These are phyloP conservation scores for Mycosphaerella arachidis DNA, from an alignment of 2,329 filamentous ascomycete species.

Conservation along the genomic window DNA sequence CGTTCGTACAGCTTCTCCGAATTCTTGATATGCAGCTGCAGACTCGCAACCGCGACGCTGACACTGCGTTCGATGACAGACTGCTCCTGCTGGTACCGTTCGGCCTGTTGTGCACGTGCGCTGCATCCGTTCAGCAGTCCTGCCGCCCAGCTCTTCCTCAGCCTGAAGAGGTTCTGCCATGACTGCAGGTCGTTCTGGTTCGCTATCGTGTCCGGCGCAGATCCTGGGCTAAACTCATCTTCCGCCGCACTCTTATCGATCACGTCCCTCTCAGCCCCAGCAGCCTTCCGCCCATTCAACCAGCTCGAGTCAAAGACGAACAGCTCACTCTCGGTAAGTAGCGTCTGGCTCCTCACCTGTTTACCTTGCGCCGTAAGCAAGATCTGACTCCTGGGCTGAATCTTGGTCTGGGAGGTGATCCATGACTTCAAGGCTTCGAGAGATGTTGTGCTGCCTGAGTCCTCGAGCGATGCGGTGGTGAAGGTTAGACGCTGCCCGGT, in stretches of 20 bases:
- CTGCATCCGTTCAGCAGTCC: slow-evolving; percentile 65
- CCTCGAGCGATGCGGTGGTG: slow-evolving; percentile 31
- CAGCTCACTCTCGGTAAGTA: slow-evolving; percentile 82
- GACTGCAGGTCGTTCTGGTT: slow-evolving; percentile 75
- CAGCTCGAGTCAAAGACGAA: slow-evolving; percentile 81
- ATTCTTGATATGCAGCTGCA: slow-evolving; percentile 67
- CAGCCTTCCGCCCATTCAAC: slow-evolving; percentile 26
- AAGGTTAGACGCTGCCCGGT: slow-evolving; percentile 80
- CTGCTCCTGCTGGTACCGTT: slow-evolving; percentile 66
- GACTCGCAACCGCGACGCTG: slow-evolving; percentile 79
- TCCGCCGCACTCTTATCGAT: slow-evolving; percentile 30
- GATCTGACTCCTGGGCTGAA: slow-evolving; percentile 75
- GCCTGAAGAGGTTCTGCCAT: slow-evolving; percentile 84
- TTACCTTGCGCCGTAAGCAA: slow-evolving; percentile 80
- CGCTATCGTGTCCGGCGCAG: slow-evolving; percentile 72
- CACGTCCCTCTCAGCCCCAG: slow-evolving; percentile 38
- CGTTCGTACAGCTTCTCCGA: slow-evolving; percentile 69
- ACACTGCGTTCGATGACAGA: slow-evolving; percentile 74
- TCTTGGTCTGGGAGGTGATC: slow-evolving; percentile 69
- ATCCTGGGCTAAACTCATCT: slow-evolving; percentile 57
- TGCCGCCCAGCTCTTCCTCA: slow-evolving; percentile 74
- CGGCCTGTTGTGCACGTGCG: slow-evolving; percentile 57
- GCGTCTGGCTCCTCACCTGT: slow-evolving; percentile 73
- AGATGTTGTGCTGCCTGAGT: slow-evolving; percentile 68
- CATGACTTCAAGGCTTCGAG: slow-evolving; percentile 81